A percentile compares a stretch with the other conserved stretches of the same genome.
These are phyloP conservation scores for Rhodotorula sphaerocarpa DNA, from an alignment of 768 basidiomycete species.

Conservation along the genomic window DNA sequence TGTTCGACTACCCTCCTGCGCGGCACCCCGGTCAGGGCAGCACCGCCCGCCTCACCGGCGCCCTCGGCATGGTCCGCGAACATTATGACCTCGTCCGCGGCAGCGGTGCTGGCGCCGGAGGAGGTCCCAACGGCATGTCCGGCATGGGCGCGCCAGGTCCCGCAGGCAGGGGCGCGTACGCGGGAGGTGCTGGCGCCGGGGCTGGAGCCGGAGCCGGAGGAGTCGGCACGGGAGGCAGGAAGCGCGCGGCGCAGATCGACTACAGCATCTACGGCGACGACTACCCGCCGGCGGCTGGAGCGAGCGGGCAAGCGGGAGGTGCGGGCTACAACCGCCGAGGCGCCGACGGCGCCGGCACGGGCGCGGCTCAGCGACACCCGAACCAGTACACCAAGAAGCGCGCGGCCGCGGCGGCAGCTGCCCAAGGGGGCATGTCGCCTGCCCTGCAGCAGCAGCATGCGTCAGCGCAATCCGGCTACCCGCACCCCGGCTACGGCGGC, in stretches of 20 bases:
- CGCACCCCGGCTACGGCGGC: neutral
- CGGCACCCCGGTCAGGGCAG: slow-evolving; percentile 19
- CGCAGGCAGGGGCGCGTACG: neutral
- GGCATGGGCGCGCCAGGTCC: neutral
- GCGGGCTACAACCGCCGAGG: neutral
- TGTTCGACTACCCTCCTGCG: slow-evolving; percentile 25
- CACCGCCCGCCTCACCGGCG: slow-evolving; percentile 5
- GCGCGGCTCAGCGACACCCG: slow-evolving; percentile 27
- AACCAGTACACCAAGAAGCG: slow-evolving; percentile 37
- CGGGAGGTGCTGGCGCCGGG: neutral
- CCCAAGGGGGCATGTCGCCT: neutral
- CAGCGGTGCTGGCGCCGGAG: neutral
- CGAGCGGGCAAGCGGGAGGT: neutral
- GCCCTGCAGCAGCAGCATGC: neutral
- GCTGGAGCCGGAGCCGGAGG: neutral
- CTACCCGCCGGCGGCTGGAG: slow-evolving; percentile 1
- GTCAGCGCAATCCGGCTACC: neutral
- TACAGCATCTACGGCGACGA: slow-evolving; percentile 26
- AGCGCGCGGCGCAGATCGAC: slow-evolving; percentile 14
- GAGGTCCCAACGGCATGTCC: neutral
- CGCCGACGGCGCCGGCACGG: slow-evolving; percentile 1
- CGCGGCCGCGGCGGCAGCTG: slow-evolving; percentile 1
- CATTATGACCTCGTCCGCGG: slow-evolving; percentile 23
- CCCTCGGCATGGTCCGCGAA: slow-evolving; percentile 25
- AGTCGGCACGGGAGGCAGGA: slow-evolving; percentile 1